Evolutionary conservation across 2,329 filamentous ascomycete species (phyloP).

Genomic region (Ophiostoma novo-ulmi): DNA sequence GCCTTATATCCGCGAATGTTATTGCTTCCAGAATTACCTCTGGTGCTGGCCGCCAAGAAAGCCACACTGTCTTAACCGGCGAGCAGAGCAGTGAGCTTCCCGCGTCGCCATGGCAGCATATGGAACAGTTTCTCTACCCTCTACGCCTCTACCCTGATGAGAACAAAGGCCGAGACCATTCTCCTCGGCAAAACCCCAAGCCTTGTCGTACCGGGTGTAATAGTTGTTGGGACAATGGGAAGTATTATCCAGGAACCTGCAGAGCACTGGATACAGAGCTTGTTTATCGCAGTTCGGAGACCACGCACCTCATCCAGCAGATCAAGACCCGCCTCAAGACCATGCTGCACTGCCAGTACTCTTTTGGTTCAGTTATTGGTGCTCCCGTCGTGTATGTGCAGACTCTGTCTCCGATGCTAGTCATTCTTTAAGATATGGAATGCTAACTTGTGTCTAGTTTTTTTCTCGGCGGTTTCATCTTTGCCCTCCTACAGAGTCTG

Average conservation of each 20-base stretch:
- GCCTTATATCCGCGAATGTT: background rate
- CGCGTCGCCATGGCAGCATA: conserved; percentile 31
- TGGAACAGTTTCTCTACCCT: conserved; percentile 29
- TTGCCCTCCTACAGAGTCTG: conserved; percentile 28
- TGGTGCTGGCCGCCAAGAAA: background rate
- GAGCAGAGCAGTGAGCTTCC: background rate
- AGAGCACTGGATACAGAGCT: background rate
- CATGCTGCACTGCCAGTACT: conserved; percentile 31
- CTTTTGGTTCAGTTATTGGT: conserved; percentile 31
- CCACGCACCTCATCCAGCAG: background rate
- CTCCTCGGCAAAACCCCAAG: conserved; percentile 25
- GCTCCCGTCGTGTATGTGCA: conserved; percentile 28
- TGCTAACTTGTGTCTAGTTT: conserved; percentile 24
- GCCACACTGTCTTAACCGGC: background rate
- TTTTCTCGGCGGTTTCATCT: conserved; percentile 32
- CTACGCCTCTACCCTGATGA: conserved; percentile 4
- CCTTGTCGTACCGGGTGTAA: background rate
- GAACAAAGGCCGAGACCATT: conserved; percentile 17
- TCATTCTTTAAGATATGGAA: no score
- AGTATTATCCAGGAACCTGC: conserved; percentile 1
- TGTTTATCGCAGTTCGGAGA: background rate
- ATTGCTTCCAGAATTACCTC: background rate
- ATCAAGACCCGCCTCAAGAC: conserved; percentile 24
- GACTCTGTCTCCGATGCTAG: background rate
- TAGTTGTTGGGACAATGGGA: background rate